Evolutionary conservation across 495 filamentous ascomycete genomes (phyloP).

Genomic region (Aspergillus haitiensis): DNA sequence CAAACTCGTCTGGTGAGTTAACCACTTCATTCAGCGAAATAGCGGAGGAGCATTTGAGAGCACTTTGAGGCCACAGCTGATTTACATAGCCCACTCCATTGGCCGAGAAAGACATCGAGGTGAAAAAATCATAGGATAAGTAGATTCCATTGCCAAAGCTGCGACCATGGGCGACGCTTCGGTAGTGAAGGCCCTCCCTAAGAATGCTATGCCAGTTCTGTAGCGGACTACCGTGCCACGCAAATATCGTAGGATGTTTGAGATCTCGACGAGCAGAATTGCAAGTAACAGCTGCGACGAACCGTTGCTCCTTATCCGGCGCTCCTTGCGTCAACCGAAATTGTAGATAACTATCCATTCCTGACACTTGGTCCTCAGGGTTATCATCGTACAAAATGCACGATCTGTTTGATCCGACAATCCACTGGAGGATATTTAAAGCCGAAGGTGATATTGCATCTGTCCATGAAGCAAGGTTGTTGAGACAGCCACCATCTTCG

Average conservation of each 20-base stretch:
- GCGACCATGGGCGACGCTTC: slow-evolving; percentile 60
- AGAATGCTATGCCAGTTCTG: slow-evolving; percentile 91
- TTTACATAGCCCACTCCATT: slow-evolving; percentile 4
- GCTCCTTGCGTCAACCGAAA: slow-evolving; percentile 88
- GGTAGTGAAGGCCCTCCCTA: slow-evolving; percentile 76
- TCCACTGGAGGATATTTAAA: slow-evolving; percentile 75
- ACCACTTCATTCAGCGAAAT: slow-evolving; percentile 89
- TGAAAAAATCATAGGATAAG: slow-evolving; percentile 58
- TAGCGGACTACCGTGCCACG: slow-evolving; percentile 78
- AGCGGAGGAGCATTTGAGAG: slow-evolving; percentile 55
- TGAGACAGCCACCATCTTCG: slow-evolving; percentile 28
- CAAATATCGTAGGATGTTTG: slow-evolving; percentile 70
- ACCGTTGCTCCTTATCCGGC: slow-evolving; percentile 86
- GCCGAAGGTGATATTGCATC: slow-evolving; percentile 65
- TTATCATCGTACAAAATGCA: slow-evolving; percentile 68
- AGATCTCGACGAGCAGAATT: slow-evolving; percentile 38
- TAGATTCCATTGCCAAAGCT: slow-evolving; percentile 82
- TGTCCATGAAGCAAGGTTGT: slow-evolving; percentile 58
- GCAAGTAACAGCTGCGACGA: slow-evolving; percentile 61
- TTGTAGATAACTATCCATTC: slow-evolving; percentile 70
- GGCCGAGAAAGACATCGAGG: slow-evolving; percentile 57
- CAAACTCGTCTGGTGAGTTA: slow-evolving; percentile 66
- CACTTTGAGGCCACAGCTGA: slow-evolving; percentile 63
- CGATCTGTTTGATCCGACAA: slow-evolving; percentile 87
- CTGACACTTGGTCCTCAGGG: slow-evolving; percentile 55